phyloP scores from a whole-genome alignment of 1,284 basidiomycete genomes.

The Pseudozyma flocculosa region DNA sequence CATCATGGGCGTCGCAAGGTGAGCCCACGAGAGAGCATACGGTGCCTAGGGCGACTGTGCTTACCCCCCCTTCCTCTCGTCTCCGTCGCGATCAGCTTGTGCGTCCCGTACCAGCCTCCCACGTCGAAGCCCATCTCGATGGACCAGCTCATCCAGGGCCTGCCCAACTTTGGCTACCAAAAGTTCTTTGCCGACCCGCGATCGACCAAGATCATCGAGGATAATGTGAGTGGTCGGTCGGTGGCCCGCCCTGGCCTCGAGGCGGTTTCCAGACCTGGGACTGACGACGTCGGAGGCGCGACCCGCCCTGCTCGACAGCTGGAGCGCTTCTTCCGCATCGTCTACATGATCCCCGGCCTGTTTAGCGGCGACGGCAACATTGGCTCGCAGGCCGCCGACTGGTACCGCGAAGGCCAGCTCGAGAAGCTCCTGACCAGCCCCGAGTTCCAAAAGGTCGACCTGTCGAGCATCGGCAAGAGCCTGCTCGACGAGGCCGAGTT shows the following conservation, averaged over 20 bases:
- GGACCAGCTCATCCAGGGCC: constrained; percentile 20
- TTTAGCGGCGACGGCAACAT: constrained; percentile 27
- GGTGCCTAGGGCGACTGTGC: no score
- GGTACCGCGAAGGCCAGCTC: constrained; percentile 34
- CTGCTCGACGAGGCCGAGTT: constrained; percentile 25
- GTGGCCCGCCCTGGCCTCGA: background rate
- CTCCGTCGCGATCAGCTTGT: no score
- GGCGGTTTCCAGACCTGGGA: no score
- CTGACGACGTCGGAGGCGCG: no score
- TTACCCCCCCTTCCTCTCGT: no score
- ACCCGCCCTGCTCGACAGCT: constrained; percentile 10
- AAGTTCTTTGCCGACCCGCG: constrained; percentile 40
- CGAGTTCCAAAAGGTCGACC: constrained; percentile 27
- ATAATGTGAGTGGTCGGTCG: constrained; percentile 20
- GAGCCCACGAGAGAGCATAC: no score
- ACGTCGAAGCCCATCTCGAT: constrained; percentile 26
- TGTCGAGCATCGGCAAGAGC: constrained; percentile 16
- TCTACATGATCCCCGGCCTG: constrained; percentile 36
- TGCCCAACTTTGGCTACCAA: constrained; percentile 46
- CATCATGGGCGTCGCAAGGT: constrained; percentile 38
- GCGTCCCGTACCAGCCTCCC: constrained; percentile 36
- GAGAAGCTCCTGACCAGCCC: constrained; percentile 37
- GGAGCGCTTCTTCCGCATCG: constrained; percentile 37
- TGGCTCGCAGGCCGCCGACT: constrained; percentile 24
- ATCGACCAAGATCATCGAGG: constrained; percentile 42